These are phyloP conservation scores for Cystofilobasidium macerans DNA, from an alignment of 768 basidiomycete genomes.

Conservation along the genomic window DNA sequence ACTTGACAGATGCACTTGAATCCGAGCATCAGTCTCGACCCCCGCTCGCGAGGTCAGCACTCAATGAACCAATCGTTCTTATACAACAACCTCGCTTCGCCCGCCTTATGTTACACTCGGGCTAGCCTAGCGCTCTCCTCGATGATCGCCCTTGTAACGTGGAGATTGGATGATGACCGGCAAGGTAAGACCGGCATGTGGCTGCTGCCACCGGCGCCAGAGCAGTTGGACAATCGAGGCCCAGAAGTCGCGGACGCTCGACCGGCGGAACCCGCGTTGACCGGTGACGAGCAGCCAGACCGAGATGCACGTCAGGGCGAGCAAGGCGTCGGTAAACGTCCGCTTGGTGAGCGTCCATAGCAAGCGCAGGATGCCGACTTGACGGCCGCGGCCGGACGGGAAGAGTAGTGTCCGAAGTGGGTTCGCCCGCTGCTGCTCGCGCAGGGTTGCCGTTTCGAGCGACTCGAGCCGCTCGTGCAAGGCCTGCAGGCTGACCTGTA, in stretches of 20 bases:
- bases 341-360: conserved; percentile 1
- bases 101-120: too few relatives aligned
- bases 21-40: too few relatives aligned
- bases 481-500: conserved; percentile 18
- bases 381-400: background rate
- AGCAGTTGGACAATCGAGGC: background rate
- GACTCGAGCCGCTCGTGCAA: conserved; percentile 14
- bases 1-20: too few relatives aligned
- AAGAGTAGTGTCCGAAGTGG: conserved; percentile 16
- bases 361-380: background rate
- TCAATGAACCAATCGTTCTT: too few relatives aligned
- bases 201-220: background rate
- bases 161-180: too few relatives aligned
- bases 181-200: background rate
- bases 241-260: background rate
- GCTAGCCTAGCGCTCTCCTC: too few relatives aligned
- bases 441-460: conserved; percentile 15
- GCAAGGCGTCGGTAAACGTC: background rate
- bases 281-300: background rate
- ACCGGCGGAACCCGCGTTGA: background rate
- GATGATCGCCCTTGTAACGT: too few relatives aligned
- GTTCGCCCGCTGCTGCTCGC: background rate
- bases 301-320: background rate
- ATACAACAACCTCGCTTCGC: too few relatives aligned
- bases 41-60: too few relatives aligned